Percentiles rank a stretch among this genome's conserved stretches.
phyloP scores from a whole-genome alignment of 2,329 filamentous ascomycete species.

The Colletotrichum cuscutae region DNA sequence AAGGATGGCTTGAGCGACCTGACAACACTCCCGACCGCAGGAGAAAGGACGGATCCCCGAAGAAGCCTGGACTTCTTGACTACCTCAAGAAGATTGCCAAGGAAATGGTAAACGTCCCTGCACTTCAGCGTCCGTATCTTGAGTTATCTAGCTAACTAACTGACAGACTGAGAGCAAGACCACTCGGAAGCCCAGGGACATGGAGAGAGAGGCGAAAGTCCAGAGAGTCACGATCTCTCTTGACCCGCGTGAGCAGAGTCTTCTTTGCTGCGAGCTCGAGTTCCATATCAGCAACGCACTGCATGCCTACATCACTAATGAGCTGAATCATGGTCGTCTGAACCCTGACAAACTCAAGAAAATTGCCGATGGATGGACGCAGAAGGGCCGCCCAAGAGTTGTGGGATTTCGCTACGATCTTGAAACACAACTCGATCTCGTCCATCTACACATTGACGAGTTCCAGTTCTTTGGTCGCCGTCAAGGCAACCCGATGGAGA shows the following conservation, averaged over 20 bases:
- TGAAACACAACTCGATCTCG: constrained; percentile 68
- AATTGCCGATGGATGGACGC: constrained; percentile 61
- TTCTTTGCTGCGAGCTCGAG: constrained; percentile 69
- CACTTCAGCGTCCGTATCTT: neutral
- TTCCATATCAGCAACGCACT: constrained; percentile 62
- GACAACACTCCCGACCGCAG: constrained; percentile 40
- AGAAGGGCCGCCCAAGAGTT: constrained; percentile 64
- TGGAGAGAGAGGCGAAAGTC: constrained; percentile 39
- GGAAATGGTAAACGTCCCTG: constrained; percentile 56
- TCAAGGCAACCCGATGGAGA: constrained; percentile 53
- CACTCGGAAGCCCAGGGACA: constrained; percentile 44
- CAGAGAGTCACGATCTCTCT: constrained; percentile 60
- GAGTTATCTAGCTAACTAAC: neutral
- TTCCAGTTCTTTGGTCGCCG: constrained; percentile 66
- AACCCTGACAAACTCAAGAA: constrained; percentile 61
- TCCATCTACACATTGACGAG: constrained; percentile 58
- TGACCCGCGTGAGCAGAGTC: constrained; percentile 65
- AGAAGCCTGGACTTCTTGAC: constrained; percentile 55
- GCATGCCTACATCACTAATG: constrained; percentile 61
- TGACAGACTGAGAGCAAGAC: constrained; percentile 50
- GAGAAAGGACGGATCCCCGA: constrained; percentile 39
- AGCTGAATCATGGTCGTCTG: constrained; percentile 66
- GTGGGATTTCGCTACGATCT: constrained; percentile 68
- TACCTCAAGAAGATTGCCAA: constrained; percentile 64
- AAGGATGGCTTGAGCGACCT: constrained; percentile 66